These are phyloP conservation scores for Gloeopeniophorella convolvens DNA, from an alignment of 768 basidiomycete genomes.

Conservation along the genomic window DNA sequence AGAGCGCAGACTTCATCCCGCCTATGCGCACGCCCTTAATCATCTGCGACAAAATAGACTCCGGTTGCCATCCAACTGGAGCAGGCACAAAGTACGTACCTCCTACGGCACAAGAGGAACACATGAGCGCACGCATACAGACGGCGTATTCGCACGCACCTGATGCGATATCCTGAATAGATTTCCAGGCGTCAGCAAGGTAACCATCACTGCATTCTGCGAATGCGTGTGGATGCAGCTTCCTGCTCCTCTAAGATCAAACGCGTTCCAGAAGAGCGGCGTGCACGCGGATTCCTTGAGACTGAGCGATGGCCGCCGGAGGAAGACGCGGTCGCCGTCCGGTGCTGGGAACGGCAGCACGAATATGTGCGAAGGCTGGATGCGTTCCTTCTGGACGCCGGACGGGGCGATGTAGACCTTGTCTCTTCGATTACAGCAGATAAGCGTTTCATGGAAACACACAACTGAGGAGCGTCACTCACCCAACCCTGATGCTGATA, in stretches of 20 bases:
- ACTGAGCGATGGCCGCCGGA: slow-evolving; percentile 62
- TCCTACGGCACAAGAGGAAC: slow-evolving; percentile 1
- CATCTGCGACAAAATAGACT: slow-evolving; percentile 48
- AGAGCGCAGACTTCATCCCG: slow-evolving; percentile 68
- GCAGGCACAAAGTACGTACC: not conserved
- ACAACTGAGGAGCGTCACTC: slow-evolving; percentile 20
- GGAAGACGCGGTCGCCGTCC: slow-evolving; percentile 65
- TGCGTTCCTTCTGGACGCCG: slow-evolving; percentile 88
- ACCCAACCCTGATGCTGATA: slow-evolving; percentile 69
- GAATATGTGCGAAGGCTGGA: slow-evolving; percentile 77
- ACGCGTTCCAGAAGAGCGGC: slow-evolving; percentile 90
- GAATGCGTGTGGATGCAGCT: slow-evolving; percentile 91
- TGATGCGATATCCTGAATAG: slow-evolving; percentile 81
- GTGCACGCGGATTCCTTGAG: slow-evolving; percentile 87
- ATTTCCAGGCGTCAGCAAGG: slow-evolving; percentile 64
- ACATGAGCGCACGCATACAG: not conserved
- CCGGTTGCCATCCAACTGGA: not conserved
- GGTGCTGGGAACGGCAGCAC: slow-evolving; percentile 76
- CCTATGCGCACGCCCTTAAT: slow-evolving; percentile 82
- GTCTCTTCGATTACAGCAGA: slow-evolving; percentile 37
- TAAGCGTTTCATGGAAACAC: not conserved
- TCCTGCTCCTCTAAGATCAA: slow-evolving; percentile 68
- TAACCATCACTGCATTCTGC: slow-evolving; percentile 86
- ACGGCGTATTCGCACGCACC: slow-evolving; percentile 31
- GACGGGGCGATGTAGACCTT: slow-evolving; percentile 85